A percentile compares a stretch with the other conserved stretches of the same genome.
Evolutionary conservation across 1,284 basidiomycete species (phyloP).

Genomic region (Naganishia sp.): DNA sequence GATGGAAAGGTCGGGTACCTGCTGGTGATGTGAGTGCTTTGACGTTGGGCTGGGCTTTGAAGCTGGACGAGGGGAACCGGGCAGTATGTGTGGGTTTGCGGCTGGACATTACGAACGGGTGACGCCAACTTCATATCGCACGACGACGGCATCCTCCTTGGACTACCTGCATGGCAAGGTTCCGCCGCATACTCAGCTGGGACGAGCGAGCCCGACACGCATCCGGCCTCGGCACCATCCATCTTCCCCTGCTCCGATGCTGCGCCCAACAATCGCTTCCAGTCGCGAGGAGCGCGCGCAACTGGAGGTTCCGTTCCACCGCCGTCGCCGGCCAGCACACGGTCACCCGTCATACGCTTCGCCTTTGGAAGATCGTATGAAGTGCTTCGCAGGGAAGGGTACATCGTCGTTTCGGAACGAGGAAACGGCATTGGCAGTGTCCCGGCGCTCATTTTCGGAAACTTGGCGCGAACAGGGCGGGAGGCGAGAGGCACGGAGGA

Average conservation of each 20-base stretch:
- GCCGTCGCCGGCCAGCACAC: background rate
- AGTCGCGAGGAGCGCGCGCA: background rate
- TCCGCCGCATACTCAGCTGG: too few species aligned
- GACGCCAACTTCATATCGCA: too few species aligned
- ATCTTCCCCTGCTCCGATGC: background rate
- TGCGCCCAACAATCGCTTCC: slow-evolving; percentile 5
- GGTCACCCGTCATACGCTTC: background rate
- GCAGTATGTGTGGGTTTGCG: too few species aligned
- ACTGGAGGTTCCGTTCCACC: too few species aligned
- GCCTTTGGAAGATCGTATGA: background rate
- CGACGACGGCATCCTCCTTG: too few species aligned
- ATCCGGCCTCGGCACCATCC: background rate
- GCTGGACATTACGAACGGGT: too few species aligned
- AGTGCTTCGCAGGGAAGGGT: background rate
- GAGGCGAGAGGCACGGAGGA: background rate
- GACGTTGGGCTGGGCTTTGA: too few species aligned
- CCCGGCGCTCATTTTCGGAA: slow-evolving; percentile 3
- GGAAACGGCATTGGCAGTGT: slow-evolving; percentile 17
- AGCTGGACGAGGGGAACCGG: too few species aligned
- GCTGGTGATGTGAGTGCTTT: too few species aligned
- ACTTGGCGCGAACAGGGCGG: slow-evolving; percentile 3
- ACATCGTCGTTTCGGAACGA: background rate
- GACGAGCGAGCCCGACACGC: background rate
- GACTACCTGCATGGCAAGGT: too few species aligned
- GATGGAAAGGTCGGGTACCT: too few species aligned